Evolutionary conservation across 306 rosid species (phyloP).

Genomic region (Canavalia ensiformis): DNA sequence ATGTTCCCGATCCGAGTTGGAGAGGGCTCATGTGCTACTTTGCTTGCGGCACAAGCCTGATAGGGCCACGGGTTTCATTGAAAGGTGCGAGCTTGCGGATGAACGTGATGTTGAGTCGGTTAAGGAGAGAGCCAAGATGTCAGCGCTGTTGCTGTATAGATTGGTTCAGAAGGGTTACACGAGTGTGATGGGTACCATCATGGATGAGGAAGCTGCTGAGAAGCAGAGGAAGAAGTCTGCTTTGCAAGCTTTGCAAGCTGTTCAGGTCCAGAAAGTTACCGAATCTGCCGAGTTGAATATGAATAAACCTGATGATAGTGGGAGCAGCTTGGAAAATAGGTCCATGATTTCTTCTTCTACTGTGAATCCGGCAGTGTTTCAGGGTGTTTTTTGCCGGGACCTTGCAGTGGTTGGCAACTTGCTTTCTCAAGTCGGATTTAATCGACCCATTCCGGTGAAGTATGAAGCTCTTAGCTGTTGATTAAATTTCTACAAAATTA

Average conservation of each 20-base stretch:
- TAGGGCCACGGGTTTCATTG: constrained; percentile 72
- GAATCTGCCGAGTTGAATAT: constrained; percentile 47
- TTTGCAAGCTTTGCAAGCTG: constrained; percentile 46
- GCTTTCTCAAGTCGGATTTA: constrained; percentile 80
- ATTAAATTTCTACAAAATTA: constrained; percentile 3
- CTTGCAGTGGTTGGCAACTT: constrained; percentile 80
- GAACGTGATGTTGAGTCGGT: constrained; percentile 78
- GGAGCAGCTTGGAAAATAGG: constrained; percentile 46
- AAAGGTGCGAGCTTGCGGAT: constrained; percentile 79
- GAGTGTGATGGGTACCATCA: constrained; percentile 63
- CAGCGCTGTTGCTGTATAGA: constrained; percentile 76
- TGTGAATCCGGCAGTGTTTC: constrained; percentile 60
- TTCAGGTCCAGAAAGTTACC: constrained; percentile 57
- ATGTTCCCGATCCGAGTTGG: constrained; percentile 88
- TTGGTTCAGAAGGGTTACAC: constrained; percentile 92
- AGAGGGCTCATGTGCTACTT: constrained; percentile 79
- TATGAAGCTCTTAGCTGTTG: constrained; percentile 93
- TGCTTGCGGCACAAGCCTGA: constrained; percentile 89
- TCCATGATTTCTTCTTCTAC: constrained; percentile 49
- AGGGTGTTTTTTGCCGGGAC: constrained; percentile 95
- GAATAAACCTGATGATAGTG: not conserved
- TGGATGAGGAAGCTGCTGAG: constrained; percentile 83
- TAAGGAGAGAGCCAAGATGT: constrained; percentile 82
- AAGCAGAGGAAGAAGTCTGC: constrained; percentile 77
- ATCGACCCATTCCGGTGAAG: constrained; percentile 83